Evolutionary conservation across 164 flowering plant genomes (phyloP).

Genomic region (Dillenia suffruticosa): DNA sequence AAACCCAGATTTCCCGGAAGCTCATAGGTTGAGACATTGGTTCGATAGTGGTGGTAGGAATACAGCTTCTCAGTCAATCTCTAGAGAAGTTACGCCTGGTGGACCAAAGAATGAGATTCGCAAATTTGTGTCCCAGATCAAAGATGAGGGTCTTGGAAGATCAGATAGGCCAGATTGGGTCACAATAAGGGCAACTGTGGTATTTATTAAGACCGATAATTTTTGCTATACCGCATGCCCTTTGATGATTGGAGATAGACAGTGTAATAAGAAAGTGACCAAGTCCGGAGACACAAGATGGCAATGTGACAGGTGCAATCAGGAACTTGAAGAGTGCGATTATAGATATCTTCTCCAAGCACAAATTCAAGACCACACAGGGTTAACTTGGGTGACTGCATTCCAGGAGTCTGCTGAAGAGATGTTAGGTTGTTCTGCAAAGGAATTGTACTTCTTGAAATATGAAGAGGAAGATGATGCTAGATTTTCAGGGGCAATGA

Average conservation of each 20-base stretch:
- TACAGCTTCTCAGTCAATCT: slow-evolving; percentile 60
- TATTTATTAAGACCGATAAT: slow-evolving; percentile 74
- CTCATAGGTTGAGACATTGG: slow-evolving; percentile 62
- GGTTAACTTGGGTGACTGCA: slow-evolving; percentile 92
- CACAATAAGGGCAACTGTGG: slow-evolving; percentile 60
- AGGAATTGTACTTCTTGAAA: slow-evolving; percentile 71
- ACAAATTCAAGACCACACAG: slow-evolving; percentile 89
- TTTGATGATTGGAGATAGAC: slow-evolving; percentile 86
- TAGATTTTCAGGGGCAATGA: slow-evolving; percentile 49
- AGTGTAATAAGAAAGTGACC: slow-evolving; percentile 85
- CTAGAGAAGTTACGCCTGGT: slow-evolving; percentile 57
- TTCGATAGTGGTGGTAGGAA: slow-evolving; percentile 72
- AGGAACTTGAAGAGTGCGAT: slow-evolving; percentile 85
- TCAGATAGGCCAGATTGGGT: slow-evolving; percentile 92
- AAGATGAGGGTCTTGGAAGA: slow-evolving; percentile 88
- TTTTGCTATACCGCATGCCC: slow-evolving; percentile 98
- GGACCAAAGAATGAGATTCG: slow-evolving; percentile 57
- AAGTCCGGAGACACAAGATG: slow-evolving; percentile 56
- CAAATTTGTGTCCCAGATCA: slow-evolving; percentile 76
- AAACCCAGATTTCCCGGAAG: slow-evolving; percentile 83
- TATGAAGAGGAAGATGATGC: slow-evolving; percentile 57
- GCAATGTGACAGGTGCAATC: slow-evolving; percentile 92
- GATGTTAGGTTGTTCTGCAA: slow-evolving; percentile 79
- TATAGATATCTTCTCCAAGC: slow-evolving; percentile 90
- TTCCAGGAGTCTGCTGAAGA: slow-evolving; percentile 96